Conservation (phyloP, 306 rosid species). For the Cucumis hystrix region DNA sequence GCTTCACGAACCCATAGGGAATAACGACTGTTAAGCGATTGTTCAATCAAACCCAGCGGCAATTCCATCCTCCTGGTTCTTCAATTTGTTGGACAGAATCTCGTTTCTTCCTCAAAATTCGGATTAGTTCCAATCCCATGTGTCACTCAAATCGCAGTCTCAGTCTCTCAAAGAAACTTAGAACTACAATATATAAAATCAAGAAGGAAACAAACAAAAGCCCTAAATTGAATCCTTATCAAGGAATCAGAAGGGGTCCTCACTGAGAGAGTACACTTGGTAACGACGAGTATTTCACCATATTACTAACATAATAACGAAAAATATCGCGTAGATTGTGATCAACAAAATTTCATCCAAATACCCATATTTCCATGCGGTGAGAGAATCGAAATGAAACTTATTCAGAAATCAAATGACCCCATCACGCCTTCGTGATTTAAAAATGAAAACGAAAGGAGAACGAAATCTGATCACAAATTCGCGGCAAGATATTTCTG, state of each 20-base stretch:
- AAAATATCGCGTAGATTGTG: not conserved
- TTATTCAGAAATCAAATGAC: not conserved
- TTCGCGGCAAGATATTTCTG: not conserved
- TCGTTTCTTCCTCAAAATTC: constrained; percentile 19
- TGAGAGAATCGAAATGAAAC: not conserved
- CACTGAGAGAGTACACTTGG: not conserved
- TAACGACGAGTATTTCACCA: not conserved
- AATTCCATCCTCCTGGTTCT: constrained; percentile 34
- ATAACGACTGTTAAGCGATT: constrained; percentile 41
- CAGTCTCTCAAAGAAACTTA: not conserved
- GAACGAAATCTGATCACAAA: not conserved
- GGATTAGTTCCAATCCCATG: constrained; percentile 80
- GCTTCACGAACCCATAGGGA: constrained; percentile 39
- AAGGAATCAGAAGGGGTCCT: not conserved
- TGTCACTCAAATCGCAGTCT: constrained; percentile 15
- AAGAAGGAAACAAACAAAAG: not conserved
- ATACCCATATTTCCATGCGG: not conserved
- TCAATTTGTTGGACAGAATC: constrained; percentile 7
- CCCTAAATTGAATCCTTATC: not conserved
- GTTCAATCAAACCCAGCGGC: constrained; percentile 23
- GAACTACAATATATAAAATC: not conserved
- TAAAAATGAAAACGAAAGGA: not conserved
- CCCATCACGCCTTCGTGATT: not conserved
- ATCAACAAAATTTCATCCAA: not conserved
- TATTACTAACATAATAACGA: not conserved